phyloP scores from a whole-genome alignment of 2,329 filamentous ascomycete species.

The Calonectria hawksworthii region DNA sequence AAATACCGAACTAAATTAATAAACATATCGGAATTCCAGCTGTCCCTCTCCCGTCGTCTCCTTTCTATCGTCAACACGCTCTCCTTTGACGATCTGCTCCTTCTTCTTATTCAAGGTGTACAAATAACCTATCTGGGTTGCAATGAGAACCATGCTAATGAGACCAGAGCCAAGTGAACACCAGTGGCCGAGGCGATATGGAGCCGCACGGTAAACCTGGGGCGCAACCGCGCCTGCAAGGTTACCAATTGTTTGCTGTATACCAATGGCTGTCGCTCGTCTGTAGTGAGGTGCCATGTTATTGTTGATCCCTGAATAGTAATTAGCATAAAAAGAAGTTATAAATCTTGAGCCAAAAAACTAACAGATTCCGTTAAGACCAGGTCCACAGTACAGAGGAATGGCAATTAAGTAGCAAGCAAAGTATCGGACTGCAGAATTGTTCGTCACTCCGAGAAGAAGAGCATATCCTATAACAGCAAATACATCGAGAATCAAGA shows the following conservation, averaged over 20 bases:
- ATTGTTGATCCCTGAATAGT: constrained; percentile 54
- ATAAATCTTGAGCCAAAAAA: neutral
- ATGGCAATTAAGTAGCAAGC: constrained; percentile 63
- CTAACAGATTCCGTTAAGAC: constrained; percentile 59
- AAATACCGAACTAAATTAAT: neutral
- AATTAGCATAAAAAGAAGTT: neutral
- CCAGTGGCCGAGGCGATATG: constrained; percentile 49
- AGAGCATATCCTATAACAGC: neutral
- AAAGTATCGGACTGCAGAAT: constrained; percentile 65
- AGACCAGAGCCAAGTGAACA: constrained; percentile 40
- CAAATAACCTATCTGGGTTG: neutral
- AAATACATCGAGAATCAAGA: neutral
- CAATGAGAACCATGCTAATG: neutral
- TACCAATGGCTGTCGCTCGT: constrained; percentile 61
- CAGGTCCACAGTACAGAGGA: constrained; percentile 62
- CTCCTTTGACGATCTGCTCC: neutral
- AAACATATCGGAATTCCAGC: neutral
- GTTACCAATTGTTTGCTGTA: constrained; percentile 62
- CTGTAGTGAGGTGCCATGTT: constrained; percentile 61
- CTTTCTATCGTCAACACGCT: neutral
- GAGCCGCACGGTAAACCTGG: constrained; percentile 52
- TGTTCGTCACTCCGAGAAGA: constrained; percentile 56
- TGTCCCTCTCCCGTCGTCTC: neutral
- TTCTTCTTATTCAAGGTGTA: neutral
- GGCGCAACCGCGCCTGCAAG: constrained; percentile 59